Percentiles rank a stretch among this genome's conserved stretches.
phyloP scores from a whole-genome alignment of 2,329 filamentous ascomycete species.

The Botrytis tulipae region DNA sequence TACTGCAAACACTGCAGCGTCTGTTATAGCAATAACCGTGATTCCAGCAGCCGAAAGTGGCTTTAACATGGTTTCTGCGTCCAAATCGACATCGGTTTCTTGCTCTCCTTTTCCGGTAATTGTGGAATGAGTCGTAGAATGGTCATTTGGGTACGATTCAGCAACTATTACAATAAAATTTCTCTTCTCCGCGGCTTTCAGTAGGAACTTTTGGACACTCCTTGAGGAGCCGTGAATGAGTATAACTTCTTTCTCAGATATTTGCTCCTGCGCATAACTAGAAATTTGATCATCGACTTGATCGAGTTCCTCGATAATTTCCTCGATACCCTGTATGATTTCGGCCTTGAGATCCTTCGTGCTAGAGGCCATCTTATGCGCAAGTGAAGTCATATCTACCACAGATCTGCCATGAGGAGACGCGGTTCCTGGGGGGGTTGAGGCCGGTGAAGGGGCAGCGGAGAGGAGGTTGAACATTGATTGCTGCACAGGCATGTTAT shows the following conservation, averaged over 20 bases:
- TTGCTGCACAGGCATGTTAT: constrained; percentile 51
- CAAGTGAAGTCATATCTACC: constrained; percentile 33
- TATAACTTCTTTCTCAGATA: constrained; percentile 89
- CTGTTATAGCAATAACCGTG: constrained; percentile 78
- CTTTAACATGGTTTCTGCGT: constrained; percentile 63
- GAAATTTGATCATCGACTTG: constrained; percentile 94
- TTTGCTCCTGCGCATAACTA: constrained; percentile 82
- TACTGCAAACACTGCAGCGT: constrained; percentile 83
- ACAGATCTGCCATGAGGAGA: constrained; percentile 46
- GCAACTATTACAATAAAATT: constrained; percentile 89
- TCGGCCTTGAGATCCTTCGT: constrained; percentile 77
- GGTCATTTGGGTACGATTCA: constrained; percentile 69
- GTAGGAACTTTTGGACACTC: constrained; percentile 85
- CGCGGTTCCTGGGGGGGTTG: constrained; percentile 51
- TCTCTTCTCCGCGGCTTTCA: constrained; percentile 82
- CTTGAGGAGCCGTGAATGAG: constrained; percentile 83
- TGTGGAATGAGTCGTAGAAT: constrained; percentile 60
- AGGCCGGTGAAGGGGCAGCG: constrained; percentile 56
- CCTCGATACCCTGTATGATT: constrained; percentile 88
- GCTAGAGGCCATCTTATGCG: constrained; percentile 34
- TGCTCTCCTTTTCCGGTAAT: constrained; percentile 53
- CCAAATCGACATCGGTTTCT: constrained; percentile 45
- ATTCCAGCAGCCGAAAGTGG: constrained; percentile 75
- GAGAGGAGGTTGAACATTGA: constrained; percentile 89
- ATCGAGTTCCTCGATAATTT: constrained; percentile 92